Evolutionary conservation across 1,284 basidiomycete genomes (phyloP).

Genomic region (Peniophora sp.): DNA sequence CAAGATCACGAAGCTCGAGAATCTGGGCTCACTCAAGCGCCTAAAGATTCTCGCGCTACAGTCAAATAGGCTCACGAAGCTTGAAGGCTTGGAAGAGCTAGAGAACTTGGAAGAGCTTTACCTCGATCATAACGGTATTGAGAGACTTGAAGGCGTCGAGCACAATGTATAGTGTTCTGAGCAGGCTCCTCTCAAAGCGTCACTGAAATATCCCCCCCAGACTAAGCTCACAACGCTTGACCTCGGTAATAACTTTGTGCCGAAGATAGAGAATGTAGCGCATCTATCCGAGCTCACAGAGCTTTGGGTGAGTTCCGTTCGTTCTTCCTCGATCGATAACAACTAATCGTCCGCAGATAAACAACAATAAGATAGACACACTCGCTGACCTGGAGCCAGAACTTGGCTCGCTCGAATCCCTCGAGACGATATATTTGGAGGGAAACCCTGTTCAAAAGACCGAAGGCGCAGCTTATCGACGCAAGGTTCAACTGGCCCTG

Average conservation of each 20-base stretch:
- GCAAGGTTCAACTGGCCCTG: constrained; percentile 84
- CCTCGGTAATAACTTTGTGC: constrained; percentile 80
- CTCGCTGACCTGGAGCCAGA: constrained; percentile 65
- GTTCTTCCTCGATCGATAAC: background rate
- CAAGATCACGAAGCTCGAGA: constrained; percentile 81
- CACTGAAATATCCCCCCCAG: constrained; percentile 30
- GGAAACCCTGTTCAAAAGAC: constrained; percentile 84
- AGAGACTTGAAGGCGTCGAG: constrained; percentile 80
- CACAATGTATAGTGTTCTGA: constrained; percentile 76
- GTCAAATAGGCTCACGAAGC: constrained; percentile 87
- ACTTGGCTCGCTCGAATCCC: constrained; percentile 55
- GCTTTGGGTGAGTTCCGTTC: constrained; percentile 67
- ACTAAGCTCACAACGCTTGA: constrained; percentile 81
- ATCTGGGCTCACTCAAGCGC: constrained; percentile 57
- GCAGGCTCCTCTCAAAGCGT: constrained; percentile 17
- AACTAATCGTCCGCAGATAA: constrained; percentile 49
- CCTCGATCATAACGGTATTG: constrained; percentile 89
- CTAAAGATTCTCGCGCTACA: constrained; percentile 84
- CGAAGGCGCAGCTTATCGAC: constrained; percentile 75
- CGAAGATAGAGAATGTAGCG: constrained; percentile 71
- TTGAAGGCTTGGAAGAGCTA: constrained; percentile 56
- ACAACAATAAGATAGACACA: constrained; percentile 76
- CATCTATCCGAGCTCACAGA: constrained; percentile 79
- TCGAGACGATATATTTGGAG: constrained; percentile 93
- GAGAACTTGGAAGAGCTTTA: constrained; percentile 85